Base-by-base conservation (phyloP, 176 grass and related monocot species). In the Rhipidocladum racemiflorum region DNA sequence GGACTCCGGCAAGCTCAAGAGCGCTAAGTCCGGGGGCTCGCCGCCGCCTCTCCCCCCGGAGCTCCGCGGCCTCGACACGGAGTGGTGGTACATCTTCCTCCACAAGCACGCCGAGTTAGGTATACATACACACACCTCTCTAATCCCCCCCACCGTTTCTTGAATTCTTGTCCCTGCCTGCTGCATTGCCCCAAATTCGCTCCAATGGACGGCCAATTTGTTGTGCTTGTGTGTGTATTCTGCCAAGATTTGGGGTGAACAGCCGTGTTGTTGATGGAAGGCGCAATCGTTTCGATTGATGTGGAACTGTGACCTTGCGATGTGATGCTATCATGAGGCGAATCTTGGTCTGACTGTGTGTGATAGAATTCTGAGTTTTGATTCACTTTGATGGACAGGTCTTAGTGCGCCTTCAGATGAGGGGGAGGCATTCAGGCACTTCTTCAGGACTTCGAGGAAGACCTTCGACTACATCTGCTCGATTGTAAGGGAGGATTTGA, bases 381-480 rank as follows among this genome's bases (percentile, higher is more conserved):
- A 54, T 91, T 80, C 65, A 61, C 9, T 84, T 67, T 77, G 72
- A 62, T 85, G 74, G 79, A 32, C 87, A 99, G 92, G 91, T 38
- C 20, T 53, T 13, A 3, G 6, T 18, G 77, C 87, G 67, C 97
- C 97, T 66, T 65, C 87, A 72, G 91, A 99, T 81, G 97, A 99
- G 67, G 93, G 79, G 27, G 91, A 99, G 78, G 97, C 93, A 54
- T 99, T 99, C 89, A 91, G 72, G 84, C 76, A 95, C 87, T 99
- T 99, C 91, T 99, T 99, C 83, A 93, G 97, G 83, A 92, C 92
- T 46, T 95, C 97, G 45, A 93, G 90, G 84, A 68, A 44, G 70
- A 99, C 97, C 48, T 99, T 99, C 48, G 93, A 99, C 55, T 99
- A 99, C 75, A 96, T 99, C 51, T 99, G 97, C 83, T 99, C 91